Conservation (phyloP, 2,329 filamentous ascomycete species). For the Neoascochyta sp. region DNA sequence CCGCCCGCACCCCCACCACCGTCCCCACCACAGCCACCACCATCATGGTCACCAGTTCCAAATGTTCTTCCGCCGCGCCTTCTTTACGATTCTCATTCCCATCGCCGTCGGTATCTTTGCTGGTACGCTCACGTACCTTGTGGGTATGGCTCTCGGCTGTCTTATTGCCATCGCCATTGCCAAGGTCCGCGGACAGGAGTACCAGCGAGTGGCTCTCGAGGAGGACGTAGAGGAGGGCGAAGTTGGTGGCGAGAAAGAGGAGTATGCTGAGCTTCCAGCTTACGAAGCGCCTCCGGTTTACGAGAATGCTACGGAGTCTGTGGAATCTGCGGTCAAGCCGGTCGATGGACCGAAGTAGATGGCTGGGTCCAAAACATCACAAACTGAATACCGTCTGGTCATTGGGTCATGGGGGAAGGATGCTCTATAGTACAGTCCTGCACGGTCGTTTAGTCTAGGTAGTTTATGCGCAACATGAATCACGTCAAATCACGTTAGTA, state of each 20-base stretch:
- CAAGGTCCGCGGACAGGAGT: constrained; percentile 48
- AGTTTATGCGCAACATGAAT: constrained; percentile 7
- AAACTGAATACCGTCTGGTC: too few species aligned
- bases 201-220: constrained; percentile 33
- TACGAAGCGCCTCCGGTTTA: constrained; percentile 41
- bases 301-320: constrained; percentile 32
- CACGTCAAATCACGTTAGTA: too few species aligned
- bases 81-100: constrained; percentile 63
- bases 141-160: constrained; percentile 65
- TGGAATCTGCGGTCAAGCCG: too few species aligned
- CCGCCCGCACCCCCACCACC: constrained; percentile 20
- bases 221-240: constrained; percentile 22
- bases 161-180: constrained; percentile 59
- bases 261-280: constrained; percentile 33
- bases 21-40: constrained; percentile 14
- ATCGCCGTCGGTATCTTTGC: constrained; percentile 65
- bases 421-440: constrained; percentile 2
- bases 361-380: too few species aligned
- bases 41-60: constrained; percentile 21
- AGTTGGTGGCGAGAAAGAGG: constrained; percentile 27
- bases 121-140: constrained; percentile 62
- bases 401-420: too few species aligned
- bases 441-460: constrained; percentile 3
- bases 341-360: constrained; percentile 22
- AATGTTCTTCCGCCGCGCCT: constrained; percentile 48